These are phyloP conservation scores for Pythium phragmiticola DNA, from an alignment of 352 stramenopile genomes.

Conservation along the genomic window DNA sequence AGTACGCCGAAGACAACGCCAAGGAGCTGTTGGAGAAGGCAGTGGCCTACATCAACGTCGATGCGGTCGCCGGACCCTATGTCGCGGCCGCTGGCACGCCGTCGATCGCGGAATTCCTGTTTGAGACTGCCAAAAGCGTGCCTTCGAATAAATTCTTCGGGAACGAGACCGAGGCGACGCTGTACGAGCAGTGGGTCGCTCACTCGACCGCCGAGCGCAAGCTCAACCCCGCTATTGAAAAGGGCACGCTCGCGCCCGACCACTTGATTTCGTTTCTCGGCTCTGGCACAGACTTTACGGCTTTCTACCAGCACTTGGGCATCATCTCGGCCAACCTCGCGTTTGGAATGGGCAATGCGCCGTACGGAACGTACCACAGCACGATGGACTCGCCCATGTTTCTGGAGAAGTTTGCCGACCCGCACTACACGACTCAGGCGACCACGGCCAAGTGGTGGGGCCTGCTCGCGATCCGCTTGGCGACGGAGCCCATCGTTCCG, in stretches of 20 bases:
- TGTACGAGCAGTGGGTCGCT: conserved; percentile 44
- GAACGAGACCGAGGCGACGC: conserved; percentile 25
- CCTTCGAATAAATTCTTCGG: conserved; percentile 44
- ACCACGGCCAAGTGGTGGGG: conserved; percentile 36
- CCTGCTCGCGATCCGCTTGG: conserved; percentile 36
- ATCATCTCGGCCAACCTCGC: conserved; percentile 78
- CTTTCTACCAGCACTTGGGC: conserved; percentile 85
- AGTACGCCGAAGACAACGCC: conserved; percentile 69
- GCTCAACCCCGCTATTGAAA: conserved; percentile 16
- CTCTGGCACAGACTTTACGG: conserved; percentile 72
- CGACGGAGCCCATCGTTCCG: conserved; percentile 20
- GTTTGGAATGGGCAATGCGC: conserved; percentile 33
- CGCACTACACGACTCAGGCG: conserved; percentile 35
- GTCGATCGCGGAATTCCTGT: conserved; percentile 35
- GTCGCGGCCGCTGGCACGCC: conserved; percentile 55
- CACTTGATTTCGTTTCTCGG: conserved; percentile 61
- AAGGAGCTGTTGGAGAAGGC: conserved; percentile 46
- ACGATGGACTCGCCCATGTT: conserved; percentile 73
- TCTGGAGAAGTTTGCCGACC: conserved; percentile 42
- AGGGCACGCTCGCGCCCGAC: conserved; percentile 40
- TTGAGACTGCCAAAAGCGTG: conserved; percentile 46
- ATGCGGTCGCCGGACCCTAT: conserved; percentile 51
- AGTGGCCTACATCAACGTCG: conserved; percentile 85
- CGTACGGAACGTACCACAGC: conserved; percentile 77
- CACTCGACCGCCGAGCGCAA: neutral